These are phyloP conservation scores for Martensiomyces pterosporus DNA, from an alignment of 192 early-diverging fungal species.

Conservation along the genomic window DNA sequence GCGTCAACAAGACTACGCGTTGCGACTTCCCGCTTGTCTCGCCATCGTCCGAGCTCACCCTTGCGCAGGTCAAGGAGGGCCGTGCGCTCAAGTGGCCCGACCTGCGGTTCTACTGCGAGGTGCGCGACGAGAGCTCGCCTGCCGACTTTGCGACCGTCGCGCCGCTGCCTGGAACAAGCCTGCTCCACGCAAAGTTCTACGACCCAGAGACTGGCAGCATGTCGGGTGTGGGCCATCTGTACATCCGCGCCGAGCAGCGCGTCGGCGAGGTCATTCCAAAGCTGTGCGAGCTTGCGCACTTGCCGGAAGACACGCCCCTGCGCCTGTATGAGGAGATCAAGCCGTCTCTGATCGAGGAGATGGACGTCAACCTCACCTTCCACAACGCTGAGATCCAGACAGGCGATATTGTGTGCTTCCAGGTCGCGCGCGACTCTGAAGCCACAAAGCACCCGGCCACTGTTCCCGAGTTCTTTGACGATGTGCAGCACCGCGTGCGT, in stretches of 20 bases:
- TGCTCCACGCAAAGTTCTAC: slow-evolving; percentile 87
- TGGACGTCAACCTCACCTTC: slow-evolving; percentile 66
- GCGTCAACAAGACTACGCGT: slow-evolving; percentile 89
- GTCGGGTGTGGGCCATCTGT: slow-evolving; percentile 57
- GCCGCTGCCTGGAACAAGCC: slow-evolving; percentile 18
- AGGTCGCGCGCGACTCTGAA: slow-evolving; percentile 28
- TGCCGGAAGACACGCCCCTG: slow-evolving; percentile 57
- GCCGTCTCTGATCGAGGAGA: slow-evolving; percentile 82
- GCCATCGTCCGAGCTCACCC: slow-evolving; percentile 15
- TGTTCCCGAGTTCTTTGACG: slow-evolving; percentile 75
- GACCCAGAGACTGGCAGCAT: slow-evolving; percentile 60
- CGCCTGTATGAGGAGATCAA: slow-evolving; percentile 87
- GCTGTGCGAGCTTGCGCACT: slow-evolving; percentile 52
- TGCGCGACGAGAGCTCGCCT: slow-evolving; percentile 6
- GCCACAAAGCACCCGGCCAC: slow-evolving; percentile 14
- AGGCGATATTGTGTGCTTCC: slow-evolving; percentile 91
- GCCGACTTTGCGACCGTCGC: slow-evolving; percentile 10
- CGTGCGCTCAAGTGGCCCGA: slow-evolving; percentile 32
- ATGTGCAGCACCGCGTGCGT: slow-evolving; percentile 60
- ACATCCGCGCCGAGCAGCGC: slow-evolving; percentile 47
- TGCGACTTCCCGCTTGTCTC: slow-evolving; percentile 62
- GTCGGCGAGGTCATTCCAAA: slow-evolving; percentile 60
- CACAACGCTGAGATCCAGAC: slow-evolving; percentile 76
- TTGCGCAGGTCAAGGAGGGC: slow-evolving; percentile 34
- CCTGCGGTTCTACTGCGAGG: slow-evolving; percentile 54